Evolutionary conservation across 331 rosid species (phyloP).

Genomic region (Cydonia oblonga): DNA sequence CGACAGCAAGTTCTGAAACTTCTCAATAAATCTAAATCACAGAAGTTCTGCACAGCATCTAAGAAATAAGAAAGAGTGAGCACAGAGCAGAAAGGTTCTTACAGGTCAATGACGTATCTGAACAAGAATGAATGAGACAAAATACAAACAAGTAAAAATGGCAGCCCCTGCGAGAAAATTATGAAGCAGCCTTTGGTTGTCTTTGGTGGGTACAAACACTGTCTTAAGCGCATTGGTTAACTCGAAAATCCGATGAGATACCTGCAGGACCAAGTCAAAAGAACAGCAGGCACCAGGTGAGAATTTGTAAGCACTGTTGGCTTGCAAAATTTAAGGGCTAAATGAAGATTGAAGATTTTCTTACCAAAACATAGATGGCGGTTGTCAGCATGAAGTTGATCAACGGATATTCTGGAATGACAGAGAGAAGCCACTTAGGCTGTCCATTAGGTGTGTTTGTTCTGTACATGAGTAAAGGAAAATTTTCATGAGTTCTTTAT

Average conservation of each 20-base stretch:
- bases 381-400: slow-evolving; percentile 94
- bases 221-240: slow-evolving; percentile 73
- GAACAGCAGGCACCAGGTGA: slow-evolving; percentile 4
- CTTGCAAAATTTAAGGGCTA: slow-evolving; percentile 7
- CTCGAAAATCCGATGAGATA: slow-evolving; percentile 84
- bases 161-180: slow-evolving; percentile 55
- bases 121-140: slow-evolving; percentile 50
- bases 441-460: slow-evolving; percentile 88
- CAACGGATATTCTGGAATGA: slow-evolving; percentile 82
- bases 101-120: slow-evolving; percentile 55
- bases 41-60: no score
- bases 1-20: no score
- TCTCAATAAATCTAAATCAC: no score
- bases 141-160: slow-evolving; percentile 49
- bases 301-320: slow-evolving; percentile 9
- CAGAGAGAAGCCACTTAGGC: slow-evolving; percentile 96
- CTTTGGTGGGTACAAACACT: slow-evolving; percentile 74
- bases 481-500: not conserved
- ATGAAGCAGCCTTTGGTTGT: slow-evolving; percentile 64
- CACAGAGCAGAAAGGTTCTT: slow-evolving; percentile 16
- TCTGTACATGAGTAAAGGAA: slow-evolving; percentile 27
- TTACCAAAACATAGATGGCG: slow-evolving; percentile 70
- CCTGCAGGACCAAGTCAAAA: slow-evolving; percentile 40
- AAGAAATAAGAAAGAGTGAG: not conserved
- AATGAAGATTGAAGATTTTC: slow-evolving; percentile 11